These are phyloP conservation scores for Phytophthora aleatoria DNA, from an alignment of 352 stramenopile genomes.

Conservation along the genomic window DNA sequence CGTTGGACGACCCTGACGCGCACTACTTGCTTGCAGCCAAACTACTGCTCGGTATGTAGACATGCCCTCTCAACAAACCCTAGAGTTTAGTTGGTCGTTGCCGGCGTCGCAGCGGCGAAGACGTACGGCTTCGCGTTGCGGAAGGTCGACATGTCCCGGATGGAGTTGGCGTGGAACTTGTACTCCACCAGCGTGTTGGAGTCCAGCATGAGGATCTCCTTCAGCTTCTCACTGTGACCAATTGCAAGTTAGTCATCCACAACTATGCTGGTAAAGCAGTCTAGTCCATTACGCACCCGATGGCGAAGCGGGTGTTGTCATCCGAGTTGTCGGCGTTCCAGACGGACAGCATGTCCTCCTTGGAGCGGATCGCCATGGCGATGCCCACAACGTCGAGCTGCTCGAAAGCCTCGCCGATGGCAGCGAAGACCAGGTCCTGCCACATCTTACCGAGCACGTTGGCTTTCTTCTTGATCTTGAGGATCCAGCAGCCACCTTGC, in stretches of 20 bases:
- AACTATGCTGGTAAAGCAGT: background rate
- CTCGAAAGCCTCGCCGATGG: constrained; percentile 92
- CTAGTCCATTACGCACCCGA: constrained; percentile 51
- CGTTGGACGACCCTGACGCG: constrained; percentile 29
- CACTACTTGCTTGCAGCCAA: constrained; percentile 31
- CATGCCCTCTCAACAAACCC: constrained; percentile 14
- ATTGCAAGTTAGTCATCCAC: constrained; percentile 4
- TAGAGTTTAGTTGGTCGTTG: constrained; percentile 53
- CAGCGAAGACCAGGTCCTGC: constrained; percentile 93
- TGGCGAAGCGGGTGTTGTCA: constrained; percentile 82
- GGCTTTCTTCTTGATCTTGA: constrained; percentile 95
- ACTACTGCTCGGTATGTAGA: constrained; percentile 22
- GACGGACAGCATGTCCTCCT: constrained; percentile 94
- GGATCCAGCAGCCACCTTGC: constrained; percentile 94
- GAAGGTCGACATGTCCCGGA: constrained; percentile 94
- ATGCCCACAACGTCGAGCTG: constrained; percentile 93
- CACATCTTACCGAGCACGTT: constrained; percentile 95
- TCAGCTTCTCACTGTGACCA: constrained; percentile 86
- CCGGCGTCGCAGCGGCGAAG: constrained; percentile 70
- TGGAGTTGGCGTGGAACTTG: constrained; percentile 93
- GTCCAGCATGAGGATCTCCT: constrained; percentile 94
- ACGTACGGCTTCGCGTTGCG: constrained; percentile 93
- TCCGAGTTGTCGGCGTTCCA: constrained; percentile 95
- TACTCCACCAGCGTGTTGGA: constrained; percentile 95
- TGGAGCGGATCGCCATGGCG: constrained; percentile 92